Evolutionary conservation across 2,329 filamentous ascomycete species (phyloP).

Genomic region (Aureobasidium uvarum): DNA sequence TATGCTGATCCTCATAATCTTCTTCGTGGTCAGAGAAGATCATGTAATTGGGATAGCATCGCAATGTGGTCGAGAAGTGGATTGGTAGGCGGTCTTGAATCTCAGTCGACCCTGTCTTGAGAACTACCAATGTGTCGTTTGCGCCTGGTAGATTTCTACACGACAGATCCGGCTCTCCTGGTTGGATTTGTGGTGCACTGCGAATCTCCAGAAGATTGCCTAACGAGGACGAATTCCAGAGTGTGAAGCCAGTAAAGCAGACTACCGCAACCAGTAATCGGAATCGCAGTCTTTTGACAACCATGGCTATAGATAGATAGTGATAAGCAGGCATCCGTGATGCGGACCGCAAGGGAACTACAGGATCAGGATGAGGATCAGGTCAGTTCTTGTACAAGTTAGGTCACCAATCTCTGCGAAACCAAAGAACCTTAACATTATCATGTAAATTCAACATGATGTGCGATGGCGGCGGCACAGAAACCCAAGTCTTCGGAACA

Average conservation of each 20-base stretch:
- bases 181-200: background rate
- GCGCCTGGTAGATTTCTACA: constrained; percentile 34
- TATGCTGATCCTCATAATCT: constrained; percentile 36
- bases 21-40: constrained; percentile 44
- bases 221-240: background rate
- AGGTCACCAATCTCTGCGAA: too few relatives aligned
- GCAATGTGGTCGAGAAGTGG: constrained; percentile 39
- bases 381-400: too few relatives aligned
- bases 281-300: background rate
- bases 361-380: background rate
- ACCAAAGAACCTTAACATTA: background rate
- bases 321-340: background rate
- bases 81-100: constrained; percentile 36
- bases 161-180: background rate
- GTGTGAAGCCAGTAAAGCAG: background rate
- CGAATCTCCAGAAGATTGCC: background rate
- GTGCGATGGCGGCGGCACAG: background rate
- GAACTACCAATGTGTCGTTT: constrained; percentile 54
- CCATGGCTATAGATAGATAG: background rate
- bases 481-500: background rate
- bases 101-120: constrained; percentile 42
- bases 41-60: constrained; percentile 38
- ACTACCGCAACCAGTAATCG: background rate
- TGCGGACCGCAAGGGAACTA: background rate
- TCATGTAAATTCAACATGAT: too few relatives aligned